Percentiles rank a stretch among this genome's conserved stretches.
These are phyloP conservation scores for Theileria parva DNA, from an alignment of 169 alveolate genomes.

Conservation along the genomic window DNA sequence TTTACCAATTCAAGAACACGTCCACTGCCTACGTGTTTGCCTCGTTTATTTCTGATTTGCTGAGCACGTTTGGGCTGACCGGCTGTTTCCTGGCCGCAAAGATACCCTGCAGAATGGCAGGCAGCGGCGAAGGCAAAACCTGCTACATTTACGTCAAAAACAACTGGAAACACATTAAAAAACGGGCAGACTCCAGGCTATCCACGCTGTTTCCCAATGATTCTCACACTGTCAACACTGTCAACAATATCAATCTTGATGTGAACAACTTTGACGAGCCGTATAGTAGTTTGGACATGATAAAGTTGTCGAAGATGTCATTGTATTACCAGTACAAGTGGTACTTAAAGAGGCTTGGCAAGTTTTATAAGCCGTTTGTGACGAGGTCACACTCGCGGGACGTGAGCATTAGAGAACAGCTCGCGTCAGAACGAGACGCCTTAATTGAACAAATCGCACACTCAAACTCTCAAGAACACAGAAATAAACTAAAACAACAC, in stretches of 20 bases:
- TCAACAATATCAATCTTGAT: neutral
- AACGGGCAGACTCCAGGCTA: slow-evolving; percentile 15
- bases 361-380: slow-evolving; percentile 1
- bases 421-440: slow-evolving; percentile 37
- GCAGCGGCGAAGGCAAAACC: slow-evolving; percentile 79
- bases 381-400: slow-evolving; percentile 25
- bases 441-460: slow-evolving; percentile 53
- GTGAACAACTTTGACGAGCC: slow-evolving; percentile 52
- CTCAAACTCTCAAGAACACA: neutral
- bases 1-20: slow-evolving; percentile 66
- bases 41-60: slow-evolving; percentile 71
- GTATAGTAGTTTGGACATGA: slow-evolving; percentile 23
- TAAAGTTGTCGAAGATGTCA: slow-evolving; percentile 57
- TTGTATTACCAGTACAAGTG: slow-evolving; percentile 41
- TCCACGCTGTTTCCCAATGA: neutral
- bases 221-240: neutral
- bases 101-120: slow-evolving; percentile 80
- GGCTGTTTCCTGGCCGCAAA: slow-evolving; percentile 71
- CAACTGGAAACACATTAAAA: slow-evolving; percentile 72
- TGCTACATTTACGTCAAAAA: slow-evolving; percentile 80
- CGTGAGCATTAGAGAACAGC: neutral
- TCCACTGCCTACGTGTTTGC: slow-evolving; percentile 71
- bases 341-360: slow-evolving; percentile 26
- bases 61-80: slow-evolving; percentile 66
- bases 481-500: slow-evolving; percentile 22